phyloP scores from a whole-genome alignment of 345 rosid species.

The Melaleuca quinquenervia region DNA sequence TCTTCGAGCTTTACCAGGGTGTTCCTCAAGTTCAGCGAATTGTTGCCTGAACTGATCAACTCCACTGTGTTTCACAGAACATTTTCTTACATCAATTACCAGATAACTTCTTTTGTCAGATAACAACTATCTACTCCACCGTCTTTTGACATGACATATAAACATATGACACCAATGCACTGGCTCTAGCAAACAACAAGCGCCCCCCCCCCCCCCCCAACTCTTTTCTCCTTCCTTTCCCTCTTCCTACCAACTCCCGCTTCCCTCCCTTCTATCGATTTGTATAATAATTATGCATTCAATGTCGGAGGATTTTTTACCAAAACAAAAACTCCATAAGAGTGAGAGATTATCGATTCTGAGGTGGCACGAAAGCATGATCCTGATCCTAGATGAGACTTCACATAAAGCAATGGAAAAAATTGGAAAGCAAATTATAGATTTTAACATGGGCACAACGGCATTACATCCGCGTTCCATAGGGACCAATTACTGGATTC shows the following conservation, averaged over 20 bases:
- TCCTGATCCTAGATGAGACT: background rate
- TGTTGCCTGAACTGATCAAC: conserved; percentile 72
- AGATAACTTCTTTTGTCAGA: background rate
- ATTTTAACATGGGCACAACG: background rate
- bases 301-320: background rate
- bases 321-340: background rate
- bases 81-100: background rate
- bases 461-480: background rate
- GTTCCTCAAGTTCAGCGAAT: conserved; percentile 83
- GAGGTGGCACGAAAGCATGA: background rate
- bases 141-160: background rate
- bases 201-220: rapidly evolving
- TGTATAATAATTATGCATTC: background rate
- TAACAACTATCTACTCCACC: background rate
- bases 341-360: background rate
- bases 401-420: background rate
- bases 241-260: too few relatives aligned
- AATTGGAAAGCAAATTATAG: background rate
- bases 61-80: conserved; percentile 34
- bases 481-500: background rate
- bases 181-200: background rate
- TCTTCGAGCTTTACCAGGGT: conserved; percentile 36
- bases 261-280: background rate
- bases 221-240: background rate
- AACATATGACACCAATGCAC: background rate